Evolutionary conservation across 306 rosid species (phyloP).

Genomic region (Gastrolobium bilobum): DNA sequence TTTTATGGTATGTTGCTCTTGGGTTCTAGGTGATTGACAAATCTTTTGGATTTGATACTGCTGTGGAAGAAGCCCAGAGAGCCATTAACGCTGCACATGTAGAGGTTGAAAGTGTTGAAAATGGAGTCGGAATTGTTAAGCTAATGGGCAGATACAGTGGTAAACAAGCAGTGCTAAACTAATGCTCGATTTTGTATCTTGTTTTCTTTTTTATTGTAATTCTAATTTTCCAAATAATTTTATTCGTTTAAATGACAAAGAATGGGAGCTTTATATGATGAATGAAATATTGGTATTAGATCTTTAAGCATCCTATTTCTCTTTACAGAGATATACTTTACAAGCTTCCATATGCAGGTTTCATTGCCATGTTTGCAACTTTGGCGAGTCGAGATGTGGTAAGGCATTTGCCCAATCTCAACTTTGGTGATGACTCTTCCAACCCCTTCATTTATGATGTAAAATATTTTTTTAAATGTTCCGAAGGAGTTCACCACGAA

Average conservation of each 20-base stretch:
- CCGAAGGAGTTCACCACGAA: not conserved
- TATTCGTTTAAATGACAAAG: constrained; percentile 37
- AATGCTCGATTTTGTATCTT: not conserved
- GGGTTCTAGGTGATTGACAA: constrained; percentile 89
- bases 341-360: constrained; percentile 76
- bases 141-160: constrained; percentile 98
- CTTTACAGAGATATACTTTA: constrained; percentile 49
- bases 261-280: constrained; percentile 20
- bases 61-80: constrained; percentile 98
- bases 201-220: not conserved
- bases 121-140: constrained; percentile 93
- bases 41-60: constrained; percentile 98
- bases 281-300: constrained; percentile 35
- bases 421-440: not conserved
- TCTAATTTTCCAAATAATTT: constrained; percentile 26
- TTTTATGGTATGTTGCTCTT: constrained; percentile 43
- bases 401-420: constrained; percentile 51
- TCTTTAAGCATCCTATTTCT: constrained; percentile 49
- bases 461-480: constrained; percentile 3
- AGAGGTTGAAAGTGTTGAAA: constrained; percentile 93
- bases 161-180: constrained; percentile 54
- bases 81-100: constrained; percentile 97
- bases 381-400: constrained; percentile 99
- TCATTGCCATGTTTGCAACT: constrained; percentile 93
- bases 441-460: not conserved